Evolutionary conservation across 2,329 filamentous ascomycete species (phyloP), one percentile per base, ranked within the genome.

Genomic region (Shiraia bambusicola): DNA sequence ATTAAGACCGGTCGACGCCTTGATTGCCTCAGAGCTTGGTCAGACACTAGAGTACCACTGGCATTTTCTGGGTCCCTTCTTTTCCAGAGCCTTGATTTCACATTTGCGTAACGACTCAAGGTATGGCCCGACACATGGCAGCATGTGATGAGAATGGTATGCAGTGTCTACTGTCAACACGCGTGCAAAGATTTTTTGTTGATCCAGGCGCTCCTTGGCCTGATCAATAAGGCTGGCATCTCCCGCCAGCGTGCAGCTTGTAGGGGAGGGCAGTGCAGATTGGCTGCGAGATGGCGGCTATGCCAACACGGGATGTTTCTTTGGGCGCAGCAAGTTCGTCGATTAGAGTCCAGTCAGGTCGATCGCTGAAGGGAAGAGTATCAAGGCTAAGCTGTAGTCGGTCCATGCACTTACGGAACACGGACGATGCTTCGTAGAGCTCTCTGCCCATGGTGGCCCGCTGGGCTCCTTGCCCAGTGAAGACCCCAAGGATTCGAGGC

Each of bases 401-500:
- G 40, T 42, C 19, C 5, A 37, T 16, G 4, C 4, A 5, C n/a
- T n/a, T 13, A 8, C 19, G 19, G 19, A 22, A 22, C 19, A 22
- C 19, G 19, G 19, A 22, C 8, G 19, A 47, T 3, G 27, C 25
- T 2, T 37, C 15, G 0, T 64, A 15, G 6, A 52, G 40, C 11
- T 37, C 43, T 19, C 30, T 38, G 8, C 70, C 69, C 70, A 73
- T 73, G 1, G 54, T 51, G 0, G 48, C 35, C 66, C 69, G 73
- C 26, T 73, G 71, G 1, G 69, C 69, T 14, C 72, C 71, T 37
- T 74, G 72, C 2, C 72, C 71, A 0, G 67, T 72, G 35, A 56
- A 57, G 2, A 51, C 34, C 4, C 28, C 31, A 5, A 53, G 29
- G 13, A 24, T 9, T 10, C 43, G 29, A 2, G 9, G 15, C 13